Conservation (phyloP, 2,329 filamentous ascomycete genomes). For the Epichloe scottii region DNA sequence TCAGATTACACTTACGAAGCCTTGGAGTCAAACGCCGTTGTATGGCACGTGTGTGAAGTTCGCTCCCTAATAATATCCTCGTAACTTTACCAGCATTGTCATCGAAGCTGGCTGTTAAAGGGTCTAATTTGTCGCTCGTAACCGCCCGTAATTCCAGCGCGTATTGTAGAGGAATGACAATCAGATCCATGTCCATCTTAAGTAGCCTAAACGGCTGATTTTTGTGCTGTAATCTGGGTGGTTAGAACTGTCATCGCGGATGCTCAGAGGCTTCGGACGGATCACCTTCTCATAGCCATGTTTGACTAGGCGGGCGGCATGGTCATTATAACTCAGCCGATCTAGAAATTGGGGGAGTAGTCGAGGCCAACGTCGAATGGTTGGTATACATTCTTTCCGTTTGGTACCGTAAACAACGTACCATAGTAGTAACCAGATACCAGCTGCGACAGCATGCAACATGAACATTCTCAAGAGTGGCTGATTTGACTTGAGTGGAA, state of each 20-base stretch:
- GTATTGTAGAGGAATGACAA: slow-evolving; percentile 8
- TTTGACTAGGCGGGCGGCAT: slow-evolving; percentile 4
- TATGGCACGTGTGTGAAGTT: slow-evolving; percentile 9
- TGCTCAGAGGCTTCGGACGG: neutral
- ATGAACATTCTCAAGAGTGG: neutral
- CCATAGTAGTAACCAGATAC: neutral
- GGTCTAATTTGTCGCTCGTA: slow-evolving; percentile 9
- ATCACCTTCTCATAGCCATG: slow-evolving; percentile 7
- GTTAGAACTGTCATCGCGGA: neutral
- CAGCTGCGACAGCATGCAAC: neutral
- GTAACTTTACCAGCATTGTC: slow-evolving; percentile 9
- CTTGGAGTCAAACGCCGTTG: slow-evolving; percentile 8
- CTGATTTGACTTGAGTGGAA: neutral
- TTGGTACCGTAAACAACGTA: neutral
- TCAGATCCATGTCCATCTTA: slow-evolving; percentile 10
- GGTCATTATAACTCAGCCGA: slow-evolving; percentile 7
- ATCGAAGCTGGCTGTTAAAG: slow-evolving; percentile 9
- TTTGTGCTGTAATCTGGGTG: slow-evolving; percentile 1
- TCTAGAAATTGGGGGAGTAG: slow-evolving; percentile 7
- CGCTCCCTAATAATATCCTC: slow-evolving; percentile 7
- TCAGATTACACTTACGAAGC: slow-evolving; percentile 4
- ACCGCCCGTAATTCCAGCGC: slow-evolving; percentile 6
- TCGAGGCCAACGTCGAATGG: slow-evolving; percentile 5
- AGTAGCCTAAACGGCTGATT: slow-evolving; percentile 7
- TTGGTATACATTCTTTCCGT: slow-evolving; percentile 3